phyloP scores from a whole-genome alignment of 192 early-diverging fungal genomes.

The Backusella psychrophila region DNA sequence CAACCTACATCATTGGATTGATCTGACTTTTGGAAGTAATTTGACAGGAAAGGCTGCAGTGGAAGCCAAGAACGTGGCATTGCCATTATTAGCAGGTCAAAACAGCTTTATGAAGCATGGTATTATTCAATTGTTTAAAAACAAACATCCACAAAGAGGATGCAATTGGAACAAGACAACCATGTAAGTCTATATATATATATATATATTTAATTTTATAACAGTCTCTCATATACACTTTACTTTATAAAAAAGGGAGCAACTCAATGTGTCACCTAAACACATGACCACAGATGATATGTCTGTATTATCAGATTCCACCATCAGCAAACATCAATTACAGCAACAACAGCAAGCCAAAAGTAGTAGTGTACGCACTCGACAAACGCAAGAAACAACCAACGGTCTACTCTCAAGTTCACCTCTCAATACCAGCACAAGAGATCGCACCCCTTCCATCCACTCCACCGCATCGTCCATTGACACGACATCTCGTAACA shows the following conservation, averaged over 20 bases:
- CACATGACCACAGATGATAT: not conserved
- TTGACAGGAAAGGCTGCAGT: conserved; percentile 73
- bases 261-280: not conserved
- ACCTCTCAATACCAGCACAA: not conserved
- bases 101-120: conserved; percentile 76
- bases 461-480: conserved; percentile 31
- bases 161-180: conserved; percentile 46
- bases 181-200: conserved; percentile 19
- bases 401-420: not conserved
- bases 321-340: not conserved
- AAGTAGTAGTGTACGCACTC: conserved; percentile 1
- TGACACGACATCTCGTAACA: not conserved
- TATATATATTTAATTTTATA: not conserved
- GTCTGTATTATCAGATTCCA: not conserved
- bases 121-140: conserved; percentile 79
- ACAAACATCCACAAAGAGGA: conserved; percentile 70
- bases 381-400: conserved; percentile 10
- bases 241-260: not conserved
- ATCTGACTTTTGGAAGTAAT: conserved; percentile 87
- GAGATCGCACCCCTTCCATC: conserved; percentile 29
- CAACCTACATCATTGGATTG: conserved; percentile 84
- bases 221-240: not conserved
- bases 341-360: not conserved
- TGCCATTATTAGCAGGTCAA: conserved; percentile 72
- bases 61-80: conserved; percentile 74